Conservation (phyloP, 73 alveolate genomes). For the Paramecium primaurelia region DNA sequence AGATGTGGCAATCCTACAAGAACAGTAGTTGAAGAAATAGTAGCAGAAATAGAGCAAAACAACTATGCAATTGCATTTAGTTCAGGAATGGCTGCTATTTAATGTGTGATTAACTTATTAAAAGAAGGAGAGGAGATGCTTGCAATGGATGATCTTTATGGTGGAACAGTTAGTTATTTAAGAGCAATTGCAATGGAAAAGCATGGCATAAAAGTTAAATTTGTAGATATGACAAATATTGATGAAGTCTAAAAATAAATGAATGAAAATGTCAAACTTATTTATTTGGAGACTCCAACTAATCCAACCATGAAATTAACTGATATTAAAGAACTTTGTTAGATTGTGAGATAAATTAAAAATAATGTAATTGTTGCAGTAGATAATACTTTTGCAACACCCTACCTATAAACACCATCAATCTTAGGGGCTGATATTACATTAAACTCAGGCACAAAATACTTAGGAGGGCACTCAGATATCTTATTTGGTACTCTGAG, state of each 20-base stretch:
- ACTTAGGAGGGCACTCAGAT: conserved; percentile 97
- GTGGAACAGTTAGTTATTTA: conserved; percentile 71
- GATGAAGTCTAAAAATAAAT: conserved; percentile 61
- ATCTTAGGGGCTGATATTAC: conserved; percentile 94
- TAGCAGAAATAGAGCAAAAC: conserved; percentile 83
- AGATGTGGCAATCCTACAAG: conserved; percentile 74
- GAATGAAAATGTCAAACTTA: conserved; percentile 80
- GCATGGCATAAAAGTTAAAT: conserved; percentile 69
- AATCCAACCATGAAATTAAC: conserved; percentile 86
- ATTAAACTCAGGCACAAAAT: conserved; percentile 81
- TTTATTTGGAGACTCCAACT: conserved; percentile 96
- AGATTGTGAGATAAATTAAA: conserved; percentile 66
- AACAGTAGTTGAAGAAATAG: conserved; percentile 70
- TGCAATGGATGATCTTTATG: conserved; percentile 50
- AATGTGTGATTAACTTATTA: conserved; percentile 8
- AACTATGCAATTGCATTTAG: conserved; percentile 75
- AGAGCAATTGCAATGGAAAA: conserved; percentile 62
- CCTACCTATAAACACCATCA: conserved; percentile 82
- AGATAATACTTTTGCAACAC: conserved; percentile 94
- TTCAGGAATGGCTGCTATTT: conserved; percentile 82
- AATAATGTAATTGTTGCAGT: conserved; percentile 68
- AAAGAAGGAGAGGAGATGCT: conserved; percentile 82
- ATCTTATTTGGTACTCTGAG: conserved; percentile 90
- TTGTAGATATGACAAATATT: conserved; percentile 76
- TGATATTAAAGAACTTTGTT: conserved; percentile 63